Conservation (phyloP, 2,329 filamentous ascomycete genomes). For the Fusarium foetens region DNA sequence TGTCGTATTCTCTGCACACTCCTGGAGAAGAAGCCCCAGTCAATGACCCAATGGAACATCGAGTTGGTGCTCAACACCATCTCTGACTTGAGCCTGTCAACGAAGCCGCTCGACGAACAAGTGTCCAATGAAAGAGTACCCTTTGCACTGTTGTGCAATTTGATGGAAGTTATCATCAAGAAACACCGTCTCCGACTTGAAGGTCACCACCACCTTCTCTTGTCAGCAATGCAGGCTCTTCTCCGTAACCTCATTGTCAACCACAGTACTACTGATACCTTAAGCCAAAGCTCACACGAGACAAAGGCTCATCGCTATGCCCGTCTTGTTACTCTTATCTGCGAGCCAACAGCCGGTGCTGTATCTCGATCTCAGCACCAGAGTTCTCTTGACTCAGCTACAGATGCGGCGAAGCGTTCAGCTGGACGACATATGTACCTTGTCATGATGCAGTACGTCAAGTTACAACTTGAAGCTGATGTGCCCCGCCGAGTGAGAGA, state of each 20-base stretch:
- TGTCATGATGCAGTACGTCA: slow-evolving; percentile 68
- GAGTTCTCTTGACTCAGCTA: slow-evolving; percentile 66
- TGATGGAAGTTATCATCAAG: slow-evolving; percentile 67
- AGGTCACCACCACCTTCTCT: slow-evolving; percentile 69
- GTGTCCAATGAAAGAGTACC: slow-evolving; percentile 48
- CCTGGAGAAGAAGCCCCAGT: slow-evolving; percentile 60
- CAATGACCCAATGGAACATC: slow-evolving; percentile 68
- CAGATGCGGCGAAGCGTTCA: slow-evolving; percentile 68
- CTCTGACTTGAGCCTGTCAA: slow-evolving; percentile 48
- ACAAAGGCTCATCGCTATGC: slow-evolving; percentile 63
- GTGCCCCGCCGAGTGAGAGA: slow-evolving; percentile 63
- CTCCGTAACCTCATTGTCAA: slow-evolving; percentile 61
- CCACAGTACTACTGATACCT: slow-evolving; percentile 35
- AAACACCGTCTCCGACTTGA: slow-evolving; percentile 70
- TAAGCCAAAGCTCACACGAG: slow-evolving; percentile 47
- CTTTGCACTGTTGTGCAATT: slow-evolving; percentile 61
- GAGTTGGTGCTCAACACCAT: slow-evolving; percentile 63
- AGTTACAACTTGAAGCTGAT: slow-evolving; percentile 67
- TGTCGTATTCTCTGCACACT: slow-evolving; percentile 57
- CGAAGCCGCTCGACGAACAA: slow-evolving; percentile 37
- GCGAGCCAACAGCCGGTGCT: slow-evolving; percentile 67
- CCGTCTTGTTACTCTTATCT: slow-evolving; percentile 67
- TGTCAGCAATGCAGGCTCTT: slow-evolving; percentile 65
- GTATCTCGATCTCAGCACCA: slow-evolving; percentile 60
- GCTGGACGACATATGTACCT: slow-evolving; percentile 71